Evolutionary conservation across 805 yeast species (phyloP), one percentile per base, ranked within the genome.

Genomic region (Cyberlindnera meyerae): DNA sequence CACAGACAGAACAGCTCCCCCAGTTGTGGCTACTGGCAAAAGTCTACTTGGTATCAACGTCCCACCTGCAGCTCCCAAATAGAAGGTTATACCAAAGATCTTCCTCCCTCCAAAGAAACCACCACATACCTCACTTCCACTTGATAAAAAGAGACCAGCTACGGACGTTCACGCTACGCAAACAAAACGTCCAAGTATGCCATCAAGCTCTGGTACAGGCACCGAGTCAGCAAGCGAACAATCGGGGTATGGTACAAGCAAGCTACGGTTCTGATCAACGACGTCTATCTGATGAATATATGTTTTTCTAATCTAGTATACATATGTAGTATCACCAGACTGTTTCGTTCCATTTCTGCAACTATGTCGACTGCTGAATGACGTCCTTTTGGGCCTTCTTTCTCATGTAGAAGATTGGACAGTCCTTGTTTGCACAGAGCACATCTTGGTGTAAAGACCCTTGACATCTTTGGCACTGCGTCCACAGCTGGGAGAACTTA

Each of bases 341-440:
- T 1, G 59, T 54, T 8, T 53, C 58, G 31, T 54, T 51, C 72
- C 72, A 67, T 47, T 64, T 66, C 38, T 64, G 61, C 18, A 66
- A 44, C 35, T 63, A 67, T 15, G 44, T 48, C 8, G 64, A 49
- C 37, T 65, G 67, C 21, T 62, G 66, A 32, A 61, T 61, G 13
- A 65, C 52, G 40, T 63, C 70, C 31, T 67, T 67, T 42, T 57
- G 66, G 13, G 65, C 67, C 42, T 67, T 67, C 28, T 64, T 89
- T 54, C 99, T 72, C 98, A 93, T 93, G 59, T 93, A 93, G 54
- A 93, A 93, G 25, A 93, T 93, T 2, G 97, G 96, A 64, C 99
- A 93, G 60, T 93, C 97, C 48, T 89, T 88, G 48, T 90, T 87
- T 0, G 96, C 80, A 60, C 99, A 93, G 17, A 90, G 66, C 4